phyloP scores from a whole-genome alignment of 73 alveolate genomes.

The Effrenium voratum region DNA sequence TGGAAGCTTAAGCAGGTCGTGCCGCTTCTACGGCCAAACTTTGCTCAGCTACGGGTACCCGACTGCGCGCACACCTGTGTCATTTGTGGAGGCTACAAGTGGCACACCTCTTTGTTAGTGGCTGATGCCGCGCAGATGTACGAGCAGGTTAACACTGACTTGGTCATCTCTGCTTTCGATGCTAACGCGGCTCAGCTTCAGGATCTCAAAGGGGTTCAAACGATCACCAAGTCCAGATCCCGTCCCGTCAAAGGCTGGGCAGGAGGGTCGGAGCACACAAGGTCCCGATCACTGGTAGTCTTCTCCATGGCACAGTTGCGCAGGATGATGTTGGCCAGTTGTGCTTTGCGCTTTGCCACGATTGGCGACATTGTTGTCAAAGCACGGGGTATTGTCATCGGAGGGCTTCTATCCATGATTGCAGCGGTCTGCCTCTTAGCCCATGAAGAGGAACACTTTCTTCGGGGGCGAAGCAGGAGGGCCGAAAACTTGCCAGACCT shows the following conservation, averaged over 20 bases:
- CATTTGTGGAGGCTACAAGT: background rate
- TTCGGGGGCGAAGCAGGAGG: too few relatives aligned
- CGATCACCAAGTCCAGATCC: background rate
- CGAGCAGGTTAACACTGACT: background rate
- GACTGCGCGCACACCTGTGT: background rate
- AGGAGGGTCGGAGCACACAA: background rate
- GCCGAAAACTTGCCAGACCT: background rate
- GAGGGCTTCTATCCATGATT: slow-evolving; percentile 17
- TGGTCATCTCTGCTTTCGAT: background rate
- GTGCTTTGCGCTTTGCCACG: background rate
- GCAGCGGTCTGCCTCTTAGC: slow-evolving; percentile 18
- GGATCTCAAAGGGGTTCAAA: background rate
- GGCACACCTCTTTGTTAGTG: background rate
- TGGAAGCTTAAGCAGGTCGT: slow-evolving; percentile 21
- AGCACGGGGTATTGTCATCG: background rate
- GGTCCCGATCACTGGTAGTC: background rate
- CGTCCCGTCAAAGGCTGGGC: slow-evolving; percentile 12
- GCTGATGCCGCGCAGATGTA: slow-evolving; percentile 29
- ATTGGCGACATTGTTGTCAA: background rate
- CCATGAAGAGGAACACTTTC: slow-evolving; percentile 24
- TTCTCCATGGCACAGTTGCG: background rate
- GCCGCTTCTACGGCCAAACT: background rate
- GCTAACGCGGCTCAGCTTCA: background rate
- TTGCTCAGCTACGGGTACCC: background rate
- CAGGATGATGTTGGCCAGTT: background rate